Evolutionary conservation across 2,329 filamentous ascomycete species (phyloP), one percentile per base, ranked within the genome.

Genomic region (Calycina marina): DNA sequence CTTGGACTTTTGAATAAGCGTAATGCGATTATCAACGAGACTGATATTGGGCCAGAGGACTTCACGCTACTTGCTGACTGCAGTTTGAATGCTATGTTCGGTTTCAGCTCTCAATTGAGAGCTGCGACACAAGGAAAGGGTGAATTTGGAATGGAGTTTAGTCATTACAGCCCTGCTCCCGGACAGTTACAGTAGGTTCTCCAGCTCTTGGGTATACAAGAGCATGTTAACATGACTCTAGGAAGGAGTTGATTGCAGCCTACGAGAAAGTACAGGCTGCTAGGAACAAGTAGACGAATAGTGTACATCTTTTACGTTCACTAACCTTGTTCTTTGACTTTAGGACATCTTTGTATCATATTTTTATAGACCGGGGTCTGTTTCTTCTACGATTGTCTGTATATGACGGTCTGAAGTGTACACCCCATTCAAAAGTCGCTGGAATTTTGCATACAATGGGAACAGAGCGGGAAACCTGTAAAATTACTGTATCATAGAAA

Each of bases 71-170:
- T 77, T 35, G 86, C 85, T 15, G 90, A 96, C 60, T 93, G 85
- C 63, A 86, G 78, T 55, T 60, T 98, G 55, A 93, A 96, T 56
- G 74, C 78, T 55, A 98, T 98, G 90, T 98, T 98, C 56, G 90
- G 90, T 41, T 96, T 98, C 62, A 86, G 77, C 50, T 82, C 77
- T 25, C 82, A 93, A 59, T 61, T 98, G 45, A 72, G 90, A 47
- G 90, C 90, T 10, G 82, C 86, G 14, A 96, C 86, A 2, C 90
- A 98, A 62, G 90, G 90, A 40, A 98, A 98, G 69, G 90, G 90
- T 50, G 90, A 98, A 63, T 98, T 94, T 54, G 80, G 72, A 50
- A 96, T 98, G 90, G 90, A 98, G 61, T 98, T 98, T 52, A 90
- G 81, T 57, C 90, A 96, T 62, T 98, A 98, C 51, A 75, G 81